phyloP scores from a whole-genome alignment of 176 grass and related monocot genomes.

The barley (Hordeum vulgare) region MorexV3_pseudomolecules_assembly NC_058524.1:31944452-31944951 shows the following conservation, averaged over 20 bases:
- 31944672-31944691: slow-evolving; percentile 34
- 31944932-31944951: slow-evolving; percentile 56
- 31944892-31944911: background rate
- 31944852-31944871: slow-evolving; percentile 44
- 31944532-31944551: slow-evolving; percentile 41
- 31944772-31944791: slow-evolving; percentile 44
- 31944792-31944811: slow-evolving; percentile 37
- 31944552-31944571: slow-evolving; percentile 29
- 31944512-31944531: slow-evolving; percentile 27
- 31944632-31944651: slow-evolving; percentile 62
- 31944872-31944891: slow-evolving; percentile 32
- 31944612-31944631: slow-evolving; percentile 49
- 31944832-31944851: slow-evolving; percentile 30
- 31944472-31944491: slow-evolving; percentile 31
- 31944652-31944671: slow-evolving; percentile 17
- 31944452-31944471: slow-evolving; percentile 74
- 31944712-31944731: slow-evolving; percentile 34
- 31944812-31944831: slow-evolving; percentile 45
- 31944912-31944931: slow-evolving; percentile 20
- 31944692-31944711: slow-evolving; percentile 28
- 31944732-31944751: slow-evolving; percentile 41
- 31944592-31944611: slow-evolving; percentile 58
- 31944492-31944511: slow-evolving; percentile 50
- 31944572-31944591: slow-evolving; percentile 70
- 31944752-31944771: slow-evolving; percentile 29